These are phyloP conservation scores for Saccharomycopsis amapae DNA, from an alignment of 805 yeast species.

Conservation along the genomic window DNA sequence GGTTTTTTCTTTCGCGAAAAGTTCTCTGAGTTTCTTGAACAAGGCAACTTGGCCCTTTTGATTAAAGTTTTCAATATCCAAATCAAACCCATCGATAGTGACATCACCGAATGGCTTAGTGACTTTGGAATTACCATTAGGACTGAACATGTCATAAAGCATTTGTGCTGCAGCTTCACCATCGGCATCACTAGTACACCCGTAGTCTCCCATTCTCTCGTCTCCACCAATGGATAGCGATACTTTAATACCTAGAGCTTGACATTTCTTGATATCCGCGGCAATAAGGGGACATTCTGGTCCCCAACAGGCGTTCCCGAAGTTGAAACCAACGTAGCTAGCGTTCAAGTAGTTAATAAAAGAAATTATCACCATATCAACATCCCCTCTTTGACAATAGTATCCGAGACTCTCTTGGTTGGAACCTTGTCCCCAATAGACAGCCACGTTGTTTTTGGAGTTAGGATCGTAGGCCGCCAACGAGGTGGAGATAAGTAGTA, in stretches of 20 bases:
- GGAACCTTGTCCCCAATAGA: conserved; percentile 68
- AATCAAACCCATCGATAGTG: conserved; percentile 16
- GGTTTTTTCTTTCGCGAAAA: conserved; percentile 33
- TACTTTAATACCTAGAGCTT: conserved; percentile 65
- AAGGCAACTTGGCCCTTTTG: conserved; percentile 46
- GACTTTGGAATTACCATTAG: conserved; percentile 32
- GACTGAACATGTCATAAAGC: conserved; percentile 54
- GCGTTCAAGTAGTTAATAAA: conserved; percentile 36
- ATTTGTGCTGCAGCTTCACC: conserved; percentile 56
- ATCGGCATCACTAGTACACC: conserved; percentile 74
- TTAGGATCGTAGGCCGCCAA: conserved; percentile 30
- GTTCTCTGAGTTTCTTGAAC: conserved; percentile 31
- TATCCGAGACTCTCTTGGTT: conserved; percentile 35
- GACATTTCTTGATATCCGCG: conserved; percentile 67
- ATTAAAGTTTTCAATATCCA: conserved; percentile 25
- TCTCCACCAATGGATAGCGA: conserved; percentile 73
- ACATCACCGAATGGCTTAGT: conserved; percentile 14
- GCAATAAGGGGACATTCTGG: conserved; percentile 40
- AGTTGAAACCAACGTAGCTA: conserved; percentile 28
- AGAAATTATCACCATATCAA: conserved; percentile 33
- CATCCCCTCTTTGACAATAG: conserved; percentile 48
- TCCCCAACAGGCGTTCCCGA: conserved; percentile 36
- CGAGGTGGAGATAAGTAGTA: conserved; percentile 15
- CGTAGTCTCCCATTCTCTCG: conserved; percentile 62
- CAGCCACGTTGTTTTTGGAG: conserved; percentile 46